Evolutionary conservation across 345 rosid genomes (phyloP).

Genomic region (Populus deltoides): DNA sequence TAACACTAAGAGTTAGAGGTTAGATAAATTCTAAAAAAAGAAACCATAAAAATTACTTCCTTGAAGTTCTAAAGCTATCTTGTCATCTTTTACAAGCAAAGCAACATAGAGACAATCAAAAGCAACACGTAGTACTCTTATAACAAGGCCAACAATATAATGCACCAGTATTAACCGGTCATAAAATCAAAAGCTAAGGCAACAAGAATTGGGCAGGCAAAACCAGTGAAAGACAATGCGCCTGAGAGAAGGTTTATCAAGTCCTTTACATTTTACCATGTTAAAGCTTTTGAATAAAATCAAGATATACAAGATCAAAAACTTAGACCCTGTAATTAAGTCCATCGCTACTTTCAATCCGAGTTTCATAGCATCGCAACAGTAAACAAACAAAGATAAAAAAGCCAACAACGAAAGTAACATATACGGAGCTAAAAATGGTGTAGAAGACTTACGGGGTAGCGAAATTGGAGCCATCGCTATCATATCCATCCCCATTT

Average conservation of each 20-base stretch:
- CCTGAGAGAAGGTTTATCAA: neutral
- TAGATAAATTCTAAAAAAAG: neutral
- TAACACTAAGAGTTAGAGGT: neutral
- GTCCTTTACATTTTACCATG: neutral
- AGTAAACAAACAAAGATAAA: neutral
- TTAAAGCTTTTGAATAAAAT: neutral
- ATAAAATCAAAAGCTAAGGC: neutral
- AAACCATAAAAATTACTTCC: neutral
- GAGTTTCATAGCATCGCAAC: neutral
- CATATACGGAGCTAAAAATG: neutral
- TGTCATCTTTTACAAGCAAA: neutral
- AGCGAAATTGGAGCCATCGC: constrained; percentile 65
- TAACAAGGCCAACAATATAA: neutral
- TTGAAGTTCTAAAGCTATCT: neutral
- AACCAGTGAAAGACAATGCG: neutral
- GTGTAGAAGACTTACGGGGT: constrained; percentile 43
- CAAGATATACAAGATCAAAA: neutral
- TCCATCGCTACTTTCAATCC: neutral
- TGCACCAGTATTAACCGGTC: neutral
- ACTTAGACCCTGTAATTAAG: neutral
- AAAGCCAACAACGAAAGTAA: neutral
- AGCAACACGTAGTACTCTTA: neutral
- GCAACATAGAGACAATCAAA: neutral
- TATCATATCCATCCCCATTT: constrained; percentile 70
- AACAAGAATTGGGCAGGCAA: neutral